A percentile compares a stretch with the other conserved stretches of the same genome.
Conservation (phyloP, 2,329 filamentous ascomycete genomes). For the Penicillium rolfsii region DNA sequence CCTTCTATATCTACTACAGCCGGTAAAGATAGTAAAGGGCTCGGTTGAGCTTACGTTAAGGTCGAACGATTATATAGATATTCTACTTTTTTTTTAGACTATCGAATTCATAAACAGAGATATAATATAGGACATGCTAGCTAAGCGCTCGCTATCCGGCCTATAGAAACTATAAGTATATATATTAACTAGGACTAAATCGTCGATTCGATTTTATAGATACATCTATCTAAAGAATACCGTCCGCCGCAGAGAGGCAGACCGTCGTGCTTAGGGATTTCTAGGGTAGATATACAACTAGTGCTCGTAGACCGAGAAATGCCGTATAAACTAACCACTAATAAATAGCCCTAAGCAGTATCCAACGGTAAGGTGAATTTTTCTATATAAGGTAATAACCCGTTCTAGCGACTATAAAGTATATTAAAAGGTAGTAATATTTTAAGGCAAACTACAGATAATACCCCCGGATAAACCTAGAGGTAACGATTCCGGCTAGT, state of each 20-base stretch:
- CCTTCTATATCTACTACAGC: background rate
- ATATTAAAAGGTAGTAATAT: slow-evolving; percentile 1
- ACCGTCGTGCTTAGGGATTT: background rate
- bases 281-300: slow-evolving; percentile 2
- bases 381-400: background rate
- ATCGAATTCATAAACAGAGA: slow-evolving; percentile 1
- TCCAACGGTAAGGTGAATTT: slow-evolving; percentile 2
- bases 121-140: background rate
- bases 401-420: background rate
- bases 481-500: background rate
- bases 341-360: background rate
- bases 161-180: background rate
- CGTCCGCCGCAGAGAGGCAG: background rate
- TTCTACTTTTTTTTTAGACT: slow-evolving; percentile 1
- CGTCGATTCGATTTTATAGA: slow-evolving; percentile 1
- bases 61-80: background rate
- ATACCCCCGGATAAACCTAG: background rate
- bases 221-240: slow-evolving; percentile 1
- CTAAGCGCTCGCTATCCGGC: slow-evolving; percentile 1
- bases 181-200: background rate
- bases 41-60: background rate
- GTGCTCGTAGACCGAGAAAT: background rate
- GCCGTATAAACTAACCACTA: background rate
- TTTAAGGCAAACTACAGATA: background rate
- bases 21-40: background rate